These are phyloP conservation scores for Silene uniflora DNA, from an alignment of 148 eudicot genomes.

Conservation along the genomic window DNA sequence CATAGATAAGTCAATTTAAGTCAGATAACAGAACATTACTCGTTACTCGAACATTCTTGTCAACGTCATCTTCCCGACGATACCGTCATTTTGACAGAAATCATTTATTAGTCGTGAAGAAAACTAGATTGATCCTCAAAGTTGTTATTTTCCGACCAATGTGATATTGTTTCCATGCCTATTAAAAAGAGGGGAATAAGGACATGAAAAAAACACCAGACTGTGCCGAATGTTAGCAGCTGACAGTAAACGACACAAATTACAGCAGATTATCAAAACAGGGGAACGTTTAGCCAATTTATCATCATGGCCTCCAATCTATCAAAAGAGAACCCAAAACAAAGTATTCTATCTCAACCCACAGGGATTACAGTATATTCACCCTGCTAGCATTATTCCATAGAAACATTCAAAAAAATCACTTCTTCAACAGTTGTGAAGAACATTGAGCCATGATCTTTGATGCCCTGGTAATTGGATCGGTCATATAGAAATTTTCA, in stretches of 20 bases:
- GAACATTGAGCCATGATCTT: slow-evolving; percentile 99
- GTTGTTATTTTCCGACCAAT: no score
- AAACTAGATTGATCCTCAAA: no score
- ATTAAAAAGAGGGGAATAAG: no score
- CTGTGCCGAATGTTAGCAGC: slow-evolving; percentile 6
- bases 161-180: no score
- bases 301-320: slow-evolving; percentile 12
- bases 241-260: slow-evolving; percentile 22
- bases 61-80: no score
- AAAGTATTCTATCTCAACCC: slow-evolving; percentile 13
- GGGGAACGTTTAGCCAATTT: slow-evolving; percentile 16
- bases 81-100: no score
- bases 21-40: no score
- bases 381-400: slow-evolving; percentile 24
- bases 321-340: slow-evolving; percentile 1
- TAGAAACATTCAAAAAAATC: slow-evolving; percentile 12
- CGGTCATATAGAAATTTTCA: slow-evolving; percentile 95
- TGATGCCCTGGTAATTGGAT: slow-evolving; percentile 89
- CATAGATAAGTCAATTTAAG: no score
- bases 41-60: no score
- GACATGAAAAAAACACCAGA: not conserved
- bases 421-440: slow-evolving; percentile 69
- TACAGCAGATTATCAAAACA: slow-evolving; percentile 21
- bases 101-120: no score
- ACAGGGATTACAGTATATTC: slow-evolving; percentile 17